Evolutionary conservation across 441 rosid species (phyloP).

Genomic region (Lagerstroemia fauriei): DNA sequence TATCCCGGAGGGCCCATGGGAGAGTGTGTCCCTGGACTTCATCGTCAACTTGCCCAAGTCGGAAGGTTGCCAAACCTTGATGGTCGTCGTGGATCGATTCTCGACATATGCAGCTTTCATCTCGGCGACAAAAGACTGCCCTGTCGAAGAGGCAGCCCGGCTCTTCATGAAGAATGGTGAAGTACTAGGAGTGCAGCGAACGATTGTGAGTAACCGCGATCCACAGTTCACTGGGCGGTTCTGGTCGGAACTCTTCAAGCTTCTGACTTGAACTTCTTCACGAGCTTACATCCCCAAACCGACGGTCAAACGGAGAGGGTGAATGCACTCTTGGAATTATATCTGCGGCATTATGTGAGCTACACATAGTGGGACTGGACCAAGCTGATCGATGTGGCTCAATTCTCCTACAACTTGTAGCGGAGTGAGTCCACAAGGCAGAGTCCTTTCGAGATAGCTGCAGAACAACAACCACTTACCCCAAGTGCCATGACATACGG

Average conservation of each 20-base stretch:
- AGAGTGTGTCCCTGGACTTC: slow-evolving; percentile 14
- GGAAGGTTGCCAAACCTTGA: neutral
- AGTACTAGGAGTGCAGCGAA: neutral
- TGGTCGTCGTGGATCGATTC: slow-evolving; percentile 12
- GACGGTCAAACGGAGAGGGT: neutral
- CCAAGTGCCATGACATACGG: neutral
- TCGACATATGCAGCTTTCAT: neutral
- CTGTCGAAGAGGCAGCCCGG: neutral
- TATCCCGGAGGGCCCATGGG: slow-evolving; percentile 8
- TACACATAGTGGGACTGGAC: neutral
- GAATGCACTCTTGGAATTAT: neutral
- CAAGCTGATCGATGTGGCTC: neutral
- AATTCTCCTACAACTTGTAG: neutral
- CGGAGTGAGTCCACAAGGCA: neutral
- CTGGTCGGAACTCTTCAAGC: neutral
- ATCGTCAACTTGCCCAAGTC: neutral
- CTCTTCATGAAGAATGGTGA: neutral
- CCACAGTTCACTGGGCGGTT: neutral
- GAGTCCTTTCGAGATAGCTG: neutral
- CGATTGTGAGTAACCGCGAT: neutral
- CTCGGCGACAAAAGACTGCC: neutral
- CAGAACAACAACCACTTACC: neutral
- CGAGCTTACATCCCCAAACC: neutral
- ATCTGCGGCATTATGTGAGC: neutral
- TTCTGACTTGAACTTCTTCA: slow-evolving; percentile 4